Conservation (phyloP, 768 basidiomycete species). For the Tylopilus sp. region DNA sequence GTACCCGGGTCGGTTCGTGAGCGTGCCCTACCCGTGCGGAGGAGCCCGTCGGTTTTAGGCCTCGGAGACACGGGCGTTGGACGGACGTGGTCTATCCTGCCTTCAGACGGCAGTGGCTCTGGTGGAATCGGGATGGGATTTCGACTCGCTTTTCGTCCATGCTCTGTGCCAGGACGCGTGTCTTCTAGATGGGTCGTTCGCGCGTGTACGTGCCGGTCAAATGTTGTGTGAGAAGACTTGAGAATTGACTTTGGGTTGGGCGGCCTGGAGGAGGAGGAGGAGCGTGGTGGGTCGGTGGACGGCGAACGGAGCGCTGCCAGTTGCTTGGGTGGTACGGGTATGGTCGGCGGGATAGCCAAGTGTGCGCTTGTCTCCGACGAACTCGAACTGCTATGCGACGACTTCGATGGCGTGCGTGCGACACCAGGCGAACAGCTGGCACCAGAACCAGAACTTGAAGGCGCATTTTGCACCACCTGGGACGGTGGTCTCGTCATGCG, state of each 20-base stretch:
- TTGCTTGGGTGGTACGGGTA: constrained; percentile 6
- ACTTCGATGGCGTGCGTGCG: constrained; percentile 17
- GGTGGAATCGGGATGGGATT: constrained; percentile 10
- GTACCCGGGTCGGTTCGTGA: constrained; percentile 30
- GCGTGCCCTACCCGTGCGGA: constrained; percentile 25
- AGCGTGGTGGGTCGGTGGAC: constrained; percentile 15
- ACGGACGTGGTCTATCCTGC: constrained; percentile 7
- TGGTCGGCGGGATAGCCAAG: not conserved
- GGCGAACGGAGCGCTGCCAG: constrained; percentile 8
- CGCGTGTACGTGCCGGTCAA: constrained; percentile 19
- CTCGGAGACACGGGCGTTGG: constrained; percentile 3
- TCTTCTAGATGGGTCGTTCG: constrained; percentile 11
- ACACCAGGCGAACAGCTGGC: constrained; percentile 4
- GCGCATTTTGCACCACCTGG: constrained; percentile 16
- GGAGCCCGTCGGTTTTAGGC: constrained; percentile 9
- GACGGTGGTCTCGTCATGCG: constrained; percentile 64
- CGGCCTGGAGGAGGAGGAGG: constrained; percentile 20
- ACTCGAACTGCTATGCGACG: constrained; percentile 17
- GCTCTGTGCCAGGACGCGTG: constrained; percentile 1
- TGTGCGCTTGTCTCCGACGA: constrained; percentile 9
- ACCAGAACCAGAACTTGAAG: constrained; percentile 1
- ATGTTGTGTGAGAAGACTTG: constrained; percentile 16
- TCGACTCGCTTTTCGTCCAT: constrained; percentile 10
- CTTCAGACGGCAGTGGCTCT: constrained; percentile 4
- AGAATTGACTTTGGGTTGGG: constrained; percentile 32